Percentiles rank a stretch among this genome's conserved stretches.
Evolutionary conservation across 495 filamentous ascomycete species (phyloP).

Genomic region (Talaromyces nanjingensis): DNA sequence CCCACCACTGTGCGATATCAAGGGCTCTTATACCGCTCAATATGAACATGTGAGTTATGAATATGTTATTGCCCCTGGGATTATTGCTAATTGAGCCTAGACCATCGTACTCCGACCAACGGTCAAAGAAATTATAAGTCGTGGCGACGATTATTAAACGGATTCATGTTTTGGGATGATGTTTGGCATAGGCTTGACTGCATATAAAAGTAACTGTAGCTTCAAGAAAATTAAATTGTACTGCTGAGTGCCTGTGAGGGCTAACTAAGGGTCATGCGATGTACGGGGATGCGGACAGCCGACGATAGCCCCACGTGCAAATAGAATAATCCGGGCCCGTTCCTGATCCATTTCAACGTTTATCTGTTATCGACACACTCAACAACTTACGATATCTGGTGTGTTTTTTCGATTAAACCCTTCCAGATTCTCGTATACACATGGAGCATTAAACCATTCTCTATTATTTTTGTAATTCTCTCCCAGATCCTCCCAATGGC

Average conservation of each 20-base stretch:
- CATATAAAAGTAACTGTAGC: neutral
- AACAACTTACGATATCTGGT: neutral
- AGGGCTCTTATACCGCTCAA: slow-evolving; percentile 92
- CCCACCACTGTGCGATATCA: slow-evolving; percentile 82
- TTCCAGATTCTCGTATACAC: neutral
- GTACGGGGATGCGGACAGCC: neutral
- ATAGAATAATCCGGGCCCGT: slow-evolving; percentile 3
- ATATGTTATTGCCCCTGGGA: slow-evolving; percentile 18
- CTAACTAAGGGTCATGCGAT: neutral
- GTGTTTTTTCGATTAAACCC: neutral
- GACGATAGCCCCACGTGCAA: slow-evolving; percentile 10
- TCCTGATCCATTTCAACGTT: slow-evolving; percentile 4
- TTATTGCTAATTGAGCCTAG: slow-evolving; percentile 38
- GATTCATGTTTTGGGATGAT: neutral
- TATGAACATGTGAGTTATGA: slow-evolving; percentile 75
- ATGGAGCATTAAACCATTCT: neutral
- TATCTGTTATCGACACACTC: neutral
- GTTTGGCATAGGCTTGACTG: neutral
- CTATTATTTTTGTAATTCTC: neutral
- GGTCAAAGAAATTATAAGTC: slow-evolving; percentile 88
- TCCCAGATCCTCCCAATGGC: neutral
- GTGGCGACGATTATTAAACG: slow-evolving; percentile 77
- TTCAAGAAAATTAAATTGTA: neutral
- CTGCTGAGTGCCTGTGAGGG: neutral
- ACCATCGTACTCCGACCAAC: slow-evolving; percentile 82